Conservation (phyloP, 2,329 filamentous ascomycete species). For the Aspergillus sp. region DNA sequence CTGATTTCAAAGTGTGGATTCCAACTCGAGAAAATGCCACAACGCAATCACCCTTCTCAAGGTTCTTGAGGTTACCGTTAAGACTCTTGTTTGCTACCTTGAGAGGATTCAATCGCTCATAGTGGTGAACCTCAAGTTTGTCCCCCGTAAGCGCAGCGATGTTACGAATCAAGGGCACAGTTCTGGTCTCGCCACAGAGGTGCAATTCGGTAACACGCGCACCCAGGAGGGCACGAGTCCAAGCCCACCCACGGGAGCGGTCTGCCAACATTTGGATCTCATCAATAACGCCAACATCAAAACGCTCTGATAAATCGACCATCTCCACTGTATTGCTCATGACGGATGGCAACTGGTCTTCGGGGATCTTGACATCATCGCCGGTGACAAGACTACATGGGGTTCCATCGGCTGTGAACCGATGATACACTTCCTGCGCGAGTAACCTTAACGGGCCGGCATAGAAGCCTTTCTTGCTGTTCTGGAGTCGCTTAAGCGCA, state of each 20-base stretch:
- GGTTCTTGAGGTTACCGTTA: conserved; percentile 59
- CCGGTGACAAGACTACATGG: conserved; percentile 82
- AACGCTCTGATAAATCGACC: conserved; percentile 57
- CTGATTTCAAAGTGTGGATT: conserved; percentile 75
- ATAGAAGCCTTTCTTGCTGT: conserved; percentile 75
- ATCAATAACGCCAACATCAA: conserved; percentile 93
- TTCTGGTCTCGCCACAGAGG: conserved; percentile 85
- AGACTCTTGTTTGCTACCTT: conserved; percentile 65
- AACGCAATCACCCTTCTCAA: conserved; percentile 87
- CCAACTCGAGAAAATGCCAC: conserved; percentile 81
- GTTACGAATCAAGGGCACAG: conserved; percentile 73
- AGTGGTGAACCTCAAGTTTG: conserved; percentile 75
- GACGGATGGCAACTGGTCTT: conserved; percentile 57
- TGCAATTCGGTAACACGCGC: conserved; percentile 86
- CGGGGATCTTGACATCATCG: conserved; percentile 76
- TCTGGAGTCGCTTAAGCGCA: conserved; percentile 80
- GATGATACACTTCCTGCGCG: conserved; percentile 91
- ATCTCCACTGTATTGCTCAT: conserved; percentile 95
- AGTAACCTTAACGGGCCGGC: conserved; percentile 85
- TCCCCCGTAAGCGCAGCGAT: conserved; percentile 80
- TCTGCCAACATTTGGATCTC: conserved; percentile 98
- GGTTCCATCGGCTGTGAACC: conserved; percentile 75
- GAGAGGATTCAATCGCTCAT: conserved; percentile 79
- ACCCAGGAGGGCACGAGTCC: conserved; percentile 88
- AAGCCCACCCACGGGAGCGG: conserved; percentile 79